Evolutionary conservation across 805 yeast species (phyloP), one percentile per base, ranked within the genome.

Genomic region (Lipomyces lipofer): DNA sequence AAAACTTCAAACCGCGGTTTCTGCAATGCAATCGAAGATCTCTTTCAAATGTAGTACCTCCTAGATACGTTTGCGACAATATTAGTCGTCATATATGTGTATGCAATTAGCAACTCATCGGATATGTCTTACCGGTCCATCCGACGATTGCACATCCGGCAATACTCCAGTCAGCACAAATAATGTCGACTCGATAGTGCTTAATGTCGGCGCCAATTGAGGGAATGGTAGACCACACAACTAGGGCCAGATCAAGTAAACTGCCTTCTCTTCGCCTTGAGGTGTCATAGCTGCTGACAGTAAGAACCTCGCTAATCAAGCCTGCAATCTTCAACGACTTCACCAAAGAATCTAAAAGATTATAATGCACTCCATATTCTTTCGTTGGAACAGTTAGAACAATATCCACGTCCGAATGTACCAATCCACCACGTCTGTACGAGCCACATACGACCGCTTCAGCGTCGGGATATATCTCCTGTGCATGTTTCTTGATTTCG

Each of bases 101-200:
- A 9, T 12, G 51, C n/a, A 9, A 38, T 21, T 8, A 45, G 19
- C n/a, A n/a, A n/a, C n/a, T n/a, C n/a, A n/a, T n/a, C n/a, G n/a
- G n/a, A n/a, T n/a, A n/a, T 9, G 10, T 12, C 57, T 9, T 39
- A 49, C 63, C 64, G n/a, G 64, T 60, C 64, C 64, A 60, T 24
- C 64, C 64, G 22, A 60, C 56, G 2, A 60, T 43, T 3, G 64
- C 63, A 7, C 58, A 21, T 12, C 64, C 64, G 29, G 52, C 35
- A 22, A 49, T 38, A 9, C 30, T 33, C 53, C 64, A 62, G 24
- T 62, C 58, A 5, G 49, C 58, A 27, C 56, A 40, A 25, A 60
- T 60, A 8, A 60, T 45, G 30, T 60, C 64, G 17, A 60, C 63
- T n/a, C 64, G 45, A 25, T 47, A 38, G 19, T 60, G 57, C 9